A percentile compares a stretch with the other conserved stretches of the same genome.
Evolutionary conservation across 768 basidiomycete species (phyloP).

Genomic region (Russula olivacea): DNA sequence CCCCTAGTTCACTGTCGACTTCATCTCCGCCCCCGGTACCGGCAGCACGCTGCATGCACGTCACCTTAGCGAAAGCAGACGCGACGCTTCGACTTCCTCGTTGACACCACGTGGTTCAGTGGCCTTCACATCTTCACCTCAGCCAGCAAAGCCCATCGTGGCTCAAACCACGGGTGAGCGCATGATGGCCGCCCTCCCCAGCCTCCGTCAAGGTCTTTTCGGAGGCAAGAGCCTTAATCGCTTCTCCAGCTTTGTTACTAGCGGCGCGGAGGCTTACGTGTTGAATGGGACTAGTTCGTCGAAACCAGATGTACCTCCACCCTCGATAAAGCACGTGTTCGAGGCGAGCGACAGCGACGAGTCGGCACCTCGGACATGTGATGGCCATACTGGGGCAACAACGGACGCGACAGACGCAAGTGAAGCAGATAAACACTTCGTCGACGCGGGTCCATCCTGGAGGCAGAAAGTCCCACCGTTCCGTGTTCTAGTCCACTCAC

Average conservation of each 20-base stretch:
- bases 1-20: constrained; percentile 59
- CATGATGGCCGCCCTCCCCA: constrained; percentile 44
- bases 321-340: constrained; percentile 25
- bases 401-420: constrained; percentile 14
- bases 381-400: constrained; percentile 28
- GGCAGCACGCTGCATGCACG: constrained; percentile 32
- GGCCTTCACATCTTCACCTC: constrained; percentile 25
- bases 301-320: constrained; percentile 23
- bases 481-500: constrained; percentile 70
- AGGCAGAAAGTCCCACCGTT: constrained; percentile 66
- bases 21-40: constrained; percentile 44
- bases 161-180: constrained; percentile 72
- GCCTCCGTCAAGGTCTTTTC: constrained; percentile 63
- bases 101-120: constrained; percentile 46
- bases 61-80: constrained; percentile 26
- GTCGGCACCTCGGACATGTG: constrained; percentile 33
- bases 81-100: constrained; percentile 41
- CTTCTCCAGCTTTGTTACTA: constrained; percentile 83
- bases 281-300: constrained; percentile 52
- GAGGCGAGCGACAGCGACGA: constrained; percentile 34
- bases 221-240: constrained; percentile 75
- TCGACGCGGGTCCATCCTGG: constrained; percentile 70
- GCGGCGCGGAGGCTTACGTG: constrained; percentile 78
- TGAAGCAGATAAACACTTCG: constrained; percentile 64
- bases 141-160: constrained; percentile 39